These are phyloP conservation scores for Paramecium sonneborni DNA, from an alignment of 73 alveolate genomes.

Conservation along the genomic window DNA sequence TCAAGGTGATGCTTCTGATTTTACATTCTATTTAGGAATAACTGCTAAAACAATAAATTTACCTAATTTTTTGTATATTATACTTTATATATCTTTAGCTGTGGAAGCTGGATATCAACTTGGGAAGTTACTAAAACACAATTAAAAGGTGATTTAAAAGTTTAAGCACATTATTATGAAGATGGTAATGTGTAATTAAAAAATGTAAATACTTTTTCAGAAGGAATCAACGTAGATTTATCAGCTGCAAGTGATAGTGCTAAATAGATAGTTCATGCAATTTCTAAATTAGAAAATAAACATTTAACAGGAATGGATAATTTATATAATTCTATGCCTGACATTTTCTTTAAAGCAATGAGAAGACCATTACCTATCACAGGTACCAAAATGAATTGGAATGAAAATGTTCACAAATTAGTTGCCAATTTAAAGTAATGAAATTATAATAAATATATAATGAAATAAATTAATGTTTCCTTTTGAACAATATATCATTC, in stretches of 20 bases:
- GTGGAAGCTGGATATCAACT: constrained; percentile 52
- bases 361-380: constrained; percentile 49
- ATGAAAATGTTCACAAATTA: constrained; percentile 21
- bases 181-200: constrained; percentile 40
- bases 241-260: neutral
- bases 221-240: neutral
- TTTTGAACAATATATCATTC: neutral
- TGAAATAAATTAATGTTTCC: neutral
- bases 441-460: neutral
- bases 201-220: neutral
- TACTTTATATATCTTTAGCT: neutral
- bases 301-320: constrained; percentile 3
- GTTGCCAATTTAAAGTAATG: constrained; percentile 36
- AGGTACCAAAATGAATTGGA: constrained; percentile 35
- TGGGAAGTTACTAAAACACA: constrained; percentile 43
- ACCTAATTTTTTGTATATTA: neutral
- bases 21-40: neutral
- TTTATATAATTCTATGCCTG: neutral
- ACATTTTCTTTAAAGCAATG: constrained; percentile 38
- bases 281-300: neutral
- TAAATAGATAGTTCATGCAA: neutral
- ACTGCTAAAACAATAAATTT: constrained; percentile 24
- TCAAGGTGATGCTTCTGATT: constrained; percentile 8
- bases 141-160: neutral
- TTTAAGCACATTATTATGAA: constrained; percentile 44